Conservation (phyloP, 2,329 filamentous ascomycete species). For the Colletotrichum neosansevieriae region DNA sequence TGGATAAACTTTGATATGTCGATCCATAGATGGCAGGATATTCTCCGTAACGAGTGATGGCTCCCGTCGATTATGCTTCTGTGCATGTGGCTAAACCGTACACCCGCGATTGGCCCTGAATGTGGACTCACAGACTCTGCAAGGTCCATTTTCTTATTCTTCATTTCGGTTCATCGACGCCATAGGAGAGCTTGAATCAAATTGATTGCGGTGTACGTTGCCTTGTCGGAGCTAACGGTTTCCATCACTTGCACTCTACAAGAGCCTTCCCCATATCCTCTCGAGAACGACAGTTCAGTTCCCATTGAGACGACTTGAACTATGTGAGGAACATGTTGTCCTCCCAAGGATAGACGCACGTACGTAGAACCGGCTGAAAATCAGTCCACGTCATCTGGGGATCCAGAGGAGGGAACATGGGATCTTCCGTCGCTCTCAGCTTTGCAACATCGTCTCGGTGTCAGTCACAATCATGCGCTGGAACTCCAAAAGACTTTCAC, state of each 20-base stretch:
- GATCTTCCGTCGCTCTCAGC: slow-evolving; percentile 3
- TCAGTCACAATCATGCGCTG: slow-evolving; percentile 15
- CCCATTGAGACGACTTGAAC: neutral
- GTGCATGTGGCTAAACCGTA: slow-evolving; percentile 14
- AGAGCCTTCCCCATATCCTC: slow-evolving; percentile 3
- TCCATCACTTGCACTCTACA: slow-evolving; percentile 24
- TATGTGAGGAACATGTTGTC: slow-evolving; percentile 26
- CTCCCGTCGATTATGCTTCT: slow-evolving; percentile 24
- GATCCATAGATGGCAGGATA: slow-evolving; percentile 15
- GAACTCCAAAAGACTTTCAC: neutral
- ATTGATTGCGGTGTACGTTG: slow-evolving; percentile 34
- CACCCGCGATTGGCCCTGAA: slow-evolving; percentile 1
- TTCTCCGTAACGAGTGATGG: slow-evolving; percentile 16
- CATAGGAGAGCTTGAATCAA: slow-evolving; percentile 19
- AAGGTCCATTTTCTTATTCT: neutral
- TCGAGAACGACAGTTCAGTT: neutral
- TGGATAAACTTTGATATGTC: slow-evolving; percentile 20
- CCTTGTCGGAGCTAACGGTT: slow-evolving; percentile 30
- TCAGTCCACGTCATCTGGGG: slow-evolving; percentile 23
- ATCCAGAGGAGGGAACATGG: slow-evolving; percentile 1
- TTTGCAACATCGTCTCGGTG: neutral
- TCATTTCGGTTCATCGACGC: slow-evolving; percentile 30
- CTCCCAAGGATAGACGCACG: slow-evolving; percentile 25
- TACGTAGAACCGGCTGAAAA: neutral
- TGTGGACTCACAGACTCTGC: neutral